phyloP scores from a whole-genome alignment of 2,329 filamentous ascomycete genomes.

The Cladobotryum protrusum region DNA sequence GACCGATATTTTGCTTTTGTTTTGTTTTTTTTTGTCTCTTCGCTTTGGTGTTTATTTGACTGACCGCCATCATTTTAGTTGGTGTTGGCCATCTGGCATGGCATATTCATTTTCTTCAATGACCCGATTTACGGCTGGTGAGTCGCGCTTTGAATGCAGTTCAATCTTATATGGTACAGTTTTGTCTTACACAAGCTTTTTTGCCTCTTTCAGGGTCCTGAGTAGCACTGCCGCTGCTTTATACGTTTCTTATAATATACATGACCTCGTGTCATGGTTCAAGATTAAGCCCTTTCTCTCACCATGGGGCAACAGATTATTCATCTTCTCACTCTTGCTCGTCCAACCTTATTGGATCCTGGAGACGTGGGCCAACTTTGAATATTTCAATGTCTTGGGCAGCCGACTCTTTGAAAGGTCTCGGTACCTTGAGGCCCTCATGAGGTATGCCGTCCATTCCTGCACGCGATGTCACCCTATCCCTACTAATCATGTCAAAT shows the following conservation, averaged over 20 bases:
- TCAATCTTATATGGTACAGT: background rate
- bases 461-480: background rate
- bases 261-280: slow-evolving; percentile 13
- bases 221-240: slow-evolving; percentile 10
- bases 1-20: no score
- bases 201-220: slow-evolving; percentile 2
- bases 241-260: slow-evolving; percentile 13
- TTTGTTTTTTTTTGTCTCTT: background rate
- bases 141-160: background rate
- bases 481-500: background rate
- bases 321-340: slow-evolving; percentile 10
- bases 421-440: slow-evolving; percentile 11
- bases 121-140: slow-evolving; percentile 9
- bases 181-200: background rate
- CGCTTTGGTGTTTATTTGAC: no score
- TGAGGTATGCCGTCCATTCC: background rate
- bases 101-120: slow-evolving; percentile 13
- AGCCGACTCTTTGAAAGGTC: slow-evolving; percentile 5
- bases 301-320: slow-evolving; percentile 10
- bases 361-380: slow-evolving; percentile 13
- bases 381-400: slow-evolving; percentile 13
- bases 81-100: slow-evolving; percentile 10
- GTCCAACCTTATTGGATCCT: slow-evolving; percentile 14
- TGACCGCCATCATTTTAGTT: background rate
- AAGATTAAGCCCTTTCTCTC: slow-evolving; percentile 16